phyloP scores from a whole-genome alignment of 2,329 filamentous ascomycete genomes.

The Pseudogymnoascus sp. region DNA sequence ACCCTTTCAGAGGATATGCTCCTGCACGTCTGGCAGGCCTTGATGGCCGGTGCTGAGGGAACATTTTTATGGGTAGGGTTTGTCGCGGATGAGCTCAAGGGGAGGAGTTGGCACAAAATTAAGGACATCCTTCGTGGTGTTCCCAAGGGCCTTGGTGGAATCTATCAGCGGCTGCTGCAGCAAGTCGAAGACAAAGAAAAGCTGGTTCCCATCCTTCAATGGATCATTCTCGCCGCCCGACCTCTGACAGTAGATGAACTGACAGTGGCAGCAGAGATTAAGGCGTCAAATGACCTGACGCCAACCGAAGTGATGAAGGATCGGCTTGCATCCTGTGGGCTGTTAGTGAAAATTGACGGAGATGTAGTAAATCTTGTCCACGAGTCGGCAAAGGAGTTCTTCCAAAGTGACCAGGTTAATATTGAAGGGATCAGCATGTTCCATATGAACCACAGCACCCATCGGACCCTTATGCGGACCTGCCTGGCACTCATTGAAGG shows the following conservation, averaged over 20 bases:
- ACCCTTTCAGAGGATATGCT: conserved; percentile 10
- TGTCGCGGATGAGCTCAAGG: conserved; percentile 15
- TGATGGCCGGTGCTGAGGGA: conserved; percentile 19
- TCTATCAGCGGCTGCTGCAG: neutral
- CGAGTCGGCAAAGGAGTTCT: neutral
- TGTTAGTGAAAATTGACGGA: neutral
- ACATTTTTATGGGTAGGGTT: conserved; percentile 25
- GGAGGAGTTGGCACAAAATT: neutral
- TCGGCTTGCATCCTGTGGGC: neutral
- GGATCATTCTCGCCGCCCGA: neutral
- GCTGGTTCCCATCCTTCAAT: neutral
- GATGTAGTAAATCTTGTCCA: neutral
- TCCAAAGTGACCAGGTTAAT: conserved; percentile 21
- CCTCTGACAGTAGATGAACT: neutral
- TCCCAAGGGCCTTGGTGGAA: neutral
- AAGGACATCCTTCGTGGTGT: neutral
- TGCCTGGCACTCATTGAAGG: conserved; percentile 14
- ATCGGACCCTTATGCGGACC: conserved; percentile 19
- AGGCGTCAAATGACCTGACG: no score
- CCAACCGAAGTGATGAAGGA: neutral
- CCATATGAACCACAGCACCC: conserved; percentile 18
- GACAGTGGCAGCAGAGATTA: neutral
- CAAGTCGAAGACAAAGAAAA: neutral
- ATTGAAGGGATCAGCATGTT: conserved; percentile 22
- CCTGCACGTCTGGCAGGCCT: conserved; percentile 8